Evolutionary conservation across 768 basidiomycete genomes (phyloP), one percentile per base, ranked within the genome.

Genomic region (Collybia nuda): DNA sequence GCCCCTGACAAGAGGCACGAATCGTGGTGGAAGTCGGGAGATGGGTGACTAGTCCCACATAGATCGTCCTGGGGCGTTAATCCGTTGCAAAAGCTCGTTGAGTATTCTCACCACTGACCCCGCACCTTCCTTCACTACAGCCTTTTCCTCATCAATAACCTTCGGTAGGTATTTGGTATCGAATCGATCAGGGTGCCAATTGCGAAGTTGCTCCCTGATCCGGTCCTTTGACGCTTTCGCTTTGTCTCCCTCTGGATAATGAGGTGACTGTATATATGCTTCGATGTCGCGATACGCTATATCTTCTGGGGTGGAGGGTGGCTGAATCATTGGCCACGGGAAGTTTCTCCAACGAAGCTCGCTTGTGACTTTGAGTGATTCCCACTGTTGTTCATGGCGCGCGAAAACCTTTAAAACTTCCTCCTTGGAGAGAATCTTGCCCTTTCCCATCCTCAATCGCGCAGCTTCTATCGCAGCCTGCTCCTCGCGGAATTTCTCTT

Each of bases 121-220:
- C 1, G 86, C 86, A n/a, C 84, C 90, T 50, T 79, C 77, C 67
- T 80, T 78, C 44, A 92, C 87, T 59, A 66, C 78, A 60, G 82
- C 87, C 62, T 74, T 76, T 53, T 90, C 86, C 29, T 63, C 73
- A 53, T 84, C 82, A 43, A 71, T 67, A 43, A 90, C 86, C 66
- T 83, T 83, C 9, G 76, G 69, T 61, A 91, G 63, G 47, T 80
- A 68, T 63, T 85, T 83, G 29, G 81, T 82, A 56, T 90, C 85
- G 60, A 92, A 91, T 28, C 86, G 81, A 67, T 92, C 90, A 3
- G 90, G 89, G 66, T 92, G 89, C 89, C 88, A 92, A 55, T 77
- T 70, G 65, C 80, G 78, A 57, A 92, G 76, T 47, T 84, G 81
- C 53, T 90, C 88, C 71, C 83, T 88, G 55, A 90, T 75, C 12